phyloP scores from a whole-genome alignment of 2,329 filamentous ascomycete species.

The Exophiala dermatitidis region DNA sequence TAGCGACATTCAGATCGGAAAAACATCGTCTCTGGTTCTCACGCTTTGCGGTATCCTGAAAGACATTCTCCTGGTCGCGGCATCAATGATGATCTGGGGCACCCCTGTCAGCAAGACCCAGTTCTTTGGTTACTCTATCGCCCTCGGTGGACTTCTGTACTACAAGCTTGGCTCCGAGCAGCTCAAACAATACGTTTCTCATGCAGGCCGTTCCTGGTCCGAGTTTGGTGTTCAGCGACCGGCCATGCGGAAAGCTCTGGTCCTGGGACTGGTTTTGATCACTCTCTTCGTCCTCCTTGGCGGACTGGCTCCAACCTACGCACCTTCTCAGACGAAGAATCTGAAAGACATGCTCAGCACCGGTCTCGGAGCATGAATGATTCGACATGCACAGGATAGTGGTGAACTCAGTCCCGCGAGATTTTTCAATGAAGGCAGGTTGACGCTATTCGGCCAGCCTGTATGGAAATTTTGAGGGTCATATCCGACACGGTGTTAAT shows the following conservation, averaged over 20 bases:
- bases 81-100: conserved; percentile 70
- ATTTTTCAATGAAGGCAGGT: too few species aligned
- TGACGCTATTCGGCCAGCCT: too few species aligned
- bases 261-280: conserved; percentile 58
- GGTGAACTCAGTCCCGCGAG: too few species aligned
- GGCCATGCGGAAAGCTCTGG: conserved; percentile 66
- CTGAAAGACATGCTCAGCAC: conserved; percentile 23
- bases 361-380: conserved; percentile 13
- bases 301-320: conserved; percentile 53
- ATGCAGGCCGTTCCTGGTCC: conserved; percentile 70
- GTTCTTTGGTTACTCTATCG: conserved; percentile 69
- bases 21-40: conserved; percentile 78
- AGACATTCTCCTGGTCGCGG: conserved; percentile 72
- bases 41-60: conserved; percentile 81
- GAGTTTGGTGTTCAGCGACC: conserved; percentile 76
- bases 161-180: conserved; percentile 67
- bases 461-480: too few species aligned
- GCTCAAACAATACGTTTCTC: conserved; percentile 68
- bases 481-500: too few species aligned
- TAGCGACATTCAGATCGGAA: conserved; percentile 60
- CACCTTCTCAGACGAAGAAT: conserved; percentile 26
- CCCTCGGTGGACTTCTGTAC: conserved; percentile 58
- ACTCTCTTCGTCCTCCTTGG: conserved; percentile 64
- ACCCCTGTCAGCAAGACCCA: conserved; percentile 65
- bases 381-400: not conserved